phyloP scores from a whole-genome alignment of 495 filamentous ascomycete genomes.

The Cercophora sp. region DNA sequence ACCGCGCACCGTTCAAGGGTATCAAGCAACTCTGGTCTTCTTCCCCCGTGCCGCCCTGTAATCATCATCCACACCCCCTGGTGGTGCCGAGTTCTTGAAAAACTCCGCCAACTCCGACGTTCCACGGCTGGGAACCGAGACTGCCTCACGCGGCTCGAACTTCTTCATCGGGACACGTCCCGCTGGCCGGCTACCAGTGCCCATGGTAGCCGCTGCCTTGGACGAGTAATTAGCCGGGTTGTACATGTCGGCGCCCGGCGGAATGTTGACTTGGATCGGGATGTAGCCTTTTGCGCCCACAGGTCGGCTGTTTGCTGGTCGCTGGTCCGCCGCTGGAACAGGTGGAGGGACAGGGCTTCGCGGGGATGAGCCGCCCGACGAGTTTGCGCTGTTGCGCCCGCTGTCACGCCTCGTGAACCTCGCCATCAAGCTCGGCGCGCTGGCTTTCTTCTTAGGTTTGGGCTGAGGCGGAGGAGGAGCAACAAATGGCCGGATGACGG shows the following conservation, averaged over 20 bases:
- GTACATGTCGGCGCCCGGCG: conserved; percentile 27
- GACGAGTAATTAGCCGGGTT: not conserved
- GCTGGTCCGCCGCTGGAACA: conserved; percentile 27
- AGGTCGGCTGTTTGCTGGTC: conserved; percentile 32
- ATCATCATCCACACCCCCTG: conserved; percentile 25
- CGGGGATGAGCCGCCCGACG: conserved; percentile 5
- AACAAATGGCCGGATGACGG: conserved; percentile 41
- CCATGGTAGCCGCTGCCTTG: not conserved
- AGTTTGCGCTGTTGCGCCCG: conserved; percentile 4
- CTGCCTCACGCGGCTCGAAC: conserved; percentile 50
- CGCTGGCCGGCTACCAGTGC: conserved; percentile 18
- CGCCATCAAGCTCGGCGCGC: conserved; percentile 57
- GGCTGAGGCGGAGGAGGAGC: conserved; percentile 19
- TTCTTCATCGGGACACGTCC: conserved; percentile 47
- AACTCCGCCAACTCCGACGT: conserved; percentile 79
- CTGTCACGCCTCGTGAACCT: conserved; percentile 51
- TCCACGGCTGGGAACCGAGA: conserved; percentile 33
- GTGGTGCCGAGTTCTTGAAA: conserved; percentile 71
- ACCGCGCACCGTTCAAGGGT: not conserved
- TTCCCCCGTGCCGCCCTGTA: conserved; percentile 19
- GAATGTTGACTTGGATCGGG: conserved; percentile 46
- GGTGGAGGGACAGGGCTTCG: conserved; percentile 9
- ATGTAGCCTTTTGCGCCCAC: conserved; percentile 34
- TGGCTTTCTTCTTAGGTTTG: conserved; percentile 57
- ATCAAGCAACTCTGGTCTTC: conserved; percentile 25